phyloP scores from a whole-genome alignment of 345 rosid species.

The Eucalyptus sp. region DNA sequence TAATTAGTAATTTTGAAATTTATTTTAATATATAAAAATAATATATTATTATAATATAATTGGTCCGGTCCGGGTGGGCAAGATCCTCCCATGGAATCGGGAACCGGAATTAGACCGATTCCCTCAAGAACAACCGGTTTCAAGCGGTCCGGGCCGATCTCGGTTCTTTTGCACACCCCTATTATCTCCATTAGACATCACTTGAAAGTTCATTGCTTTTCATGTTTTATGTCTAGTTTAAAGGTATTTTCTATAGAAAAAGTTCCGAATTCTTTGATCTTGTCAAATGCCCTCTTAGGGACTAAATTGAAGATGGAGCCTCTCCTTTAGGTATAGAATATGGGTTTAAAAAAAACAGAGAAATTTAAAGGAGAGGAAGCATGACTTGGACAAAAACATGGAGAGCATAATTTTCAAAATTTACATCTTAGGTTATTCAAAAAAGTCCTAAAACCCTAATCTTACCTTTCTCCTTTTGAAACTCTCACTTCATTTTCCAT shows the following conservation, averaged over 20 bases:
- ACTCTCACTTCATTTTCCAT: not conserved
- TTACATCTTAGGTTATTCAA: not conserved
- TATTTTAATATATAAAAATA: too few species aligned
- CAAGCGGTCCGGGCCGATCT: rapidly evolving
- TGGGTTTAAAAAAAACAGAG: not conserved
- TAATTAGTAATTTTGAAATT: too few species aligned
- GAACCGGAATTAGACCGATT: too few species aligned
- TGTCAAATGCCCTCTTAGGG: not conserved
- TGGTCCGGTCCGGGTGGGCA: too few species aligned
- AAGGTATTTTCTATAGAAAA: not conserved
- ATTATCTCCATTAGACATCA: too few species aligned
- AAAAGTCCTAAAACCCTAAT: not conserved
- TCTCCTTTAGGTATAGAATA: not conserved
- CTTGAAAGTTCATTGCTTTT: too few species aligned
- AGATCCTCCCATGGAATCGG: too few species aligned
- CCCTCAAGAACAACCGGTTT: too few species aligned
- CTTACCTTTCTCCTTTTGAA: not conserved
- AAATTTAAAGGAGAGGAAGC: not conserved
- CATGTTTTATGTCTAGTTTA: too few species aligned
- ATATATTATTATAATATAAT: too few species aligned
- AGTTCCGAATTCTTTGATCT: not conserved
- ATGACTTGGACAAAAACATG: not conserved
- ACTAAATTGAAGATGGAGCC: not conserved
- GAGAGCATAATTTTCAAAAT: not conserved
- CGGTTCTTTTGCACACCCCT: too few species aligned